Percentiles rank a stretch among this genome's conserved stretches.
phyloP scores from a whole-genome alignment of 305 asterid species.

The Caryopteris hybrid region DNA sequence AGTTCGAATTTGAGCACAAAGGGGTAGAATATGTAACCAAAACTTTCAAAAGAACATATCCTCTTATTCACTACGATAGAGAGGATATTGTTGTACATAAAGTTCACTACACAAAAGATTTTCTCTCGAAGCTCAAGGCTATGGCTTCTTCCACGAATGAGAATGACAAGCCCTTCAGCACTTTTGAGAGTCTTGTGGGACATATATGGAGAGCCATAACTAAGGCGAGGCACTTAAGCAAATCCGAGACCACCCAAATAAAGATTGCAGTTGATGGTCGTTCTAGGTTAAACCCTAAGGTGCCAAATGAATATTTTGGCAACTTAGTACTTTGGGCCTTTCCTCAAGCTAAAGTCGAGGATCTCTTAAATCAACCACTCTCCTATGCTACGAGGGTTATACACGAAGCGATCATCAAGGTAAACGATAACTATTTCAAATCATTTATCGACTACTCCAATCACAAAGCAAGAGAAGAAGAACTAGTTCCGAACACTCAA shows the following conservation, averaged over 20 bases:
- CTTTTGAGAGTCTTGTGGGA: constrained; percentile 67
- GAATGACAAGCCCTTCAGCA: constrained; percentile 41
- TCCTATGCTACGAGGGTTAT: constrained; percentile 46
- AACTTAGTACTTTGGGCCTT: constrained; percentile 79
- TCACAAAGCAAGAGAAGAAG: constrained; percentile 32
- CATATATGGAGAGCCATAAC: constrained; percentile 77
- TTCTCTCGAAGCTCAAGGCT: constrained; percentile 51
- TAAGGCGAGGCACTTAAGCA: constrained; percentile 46
- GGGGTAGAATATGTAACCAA: constrained; percentile 45
- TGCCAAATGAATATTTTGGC: constrained; percentile 65
- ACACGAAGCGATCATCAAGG: constrained; percentile 51
- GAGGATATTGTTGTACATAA: constrained; percentile 43
- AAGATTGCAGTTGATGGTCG: constrained; percentile 68
- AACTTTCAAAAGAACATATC: constrained; percentile 25
- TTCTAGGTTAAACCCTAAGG: constrained; percentile 42
- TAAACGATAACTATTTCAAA: constrained; percentile 55
- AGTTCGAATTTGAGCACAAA: constrained; percentile 44
- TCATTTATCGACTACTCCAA: constrained; percentile 69
- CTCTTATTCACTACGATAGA: constrained; percentile 25
- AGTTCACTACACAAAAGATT: constrained; percentile 48
- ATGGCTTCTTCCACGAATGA: constrained; percentile 37
- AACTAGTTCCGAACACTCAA: constrained; percentile 34
- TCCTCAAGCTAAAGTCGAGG: constrained; percentile 45
- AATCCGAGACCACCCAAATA: constrained; percentile 41
- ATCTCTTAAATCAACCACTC: constrained; percentile 44